phyloP scores from a whole-genome alignment of 2,329 filamentous ascomycete genomes.

The Colletotrichum sp. region DNA sequence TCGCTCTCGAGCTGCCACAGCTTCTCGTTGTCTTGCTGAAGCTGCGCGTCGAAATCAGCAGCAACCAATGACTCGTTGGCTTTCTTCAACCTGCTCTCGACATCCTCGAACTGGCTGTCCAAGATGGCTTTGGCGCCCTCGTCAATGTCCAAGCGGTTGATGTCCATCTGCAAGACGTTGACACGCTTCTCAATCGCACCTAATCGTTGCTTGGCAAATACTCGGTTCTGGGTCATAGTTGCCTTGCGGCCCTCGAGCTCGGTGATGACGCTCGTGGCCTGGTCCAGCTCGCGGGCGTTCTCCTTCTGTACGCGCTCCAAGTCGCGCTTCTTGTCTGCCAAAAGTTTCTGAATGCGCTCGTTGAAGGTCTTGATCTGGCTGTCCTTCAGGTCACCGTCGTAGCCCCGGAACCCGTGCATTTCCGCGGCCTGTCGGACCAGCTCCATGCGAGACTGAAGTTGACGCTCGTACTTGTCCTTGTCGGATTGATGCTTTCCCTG shows the following conservation, averaged over 20 bases:
- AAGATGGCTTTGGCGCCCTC: constrained; percentile 83
- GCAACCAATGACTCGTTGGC: constrained; percentile 67
- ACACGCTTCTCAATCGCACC: constrained; percentile 75
- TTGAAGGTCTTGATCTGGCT: constrained; percentile 77
- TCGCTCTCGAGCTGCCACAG: constrained; percentile 75
- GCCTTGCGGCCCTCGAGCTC: constrained; percentile 77
- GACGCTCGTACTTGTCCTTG: constrained; percentile 84
- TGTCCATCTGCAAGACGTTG: constrained; percentile 67
- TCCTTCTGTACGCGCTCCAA: constrained; percentile 78
- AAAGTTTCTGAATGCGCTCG: constrained; percentile 75
- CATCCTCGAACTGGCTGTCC: constrained; percentile 74
- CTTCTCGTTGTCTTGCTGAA: constrained; percentile 69
- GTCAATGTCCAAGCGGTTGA: constrained; percentile 79
- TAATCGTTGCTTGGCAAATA: constrained; percentile 76
- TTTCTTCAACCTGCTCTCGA: constrained; percentile 65
- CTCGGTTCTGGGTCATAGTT: constrained; percentile 74
- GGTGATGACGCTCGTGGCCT: constrained; percentile 74
- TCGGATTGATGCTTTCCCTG: constrained; percentile 84
- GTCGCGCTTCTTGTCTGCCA: constrained; percentile 78
- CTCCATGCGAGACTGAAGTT: constrained; percentile 72
- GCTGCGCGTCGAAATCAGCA: constrained; percentile 72
- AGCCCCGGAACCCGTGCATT: constrained; percentile 81
- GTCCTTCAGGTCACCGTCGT: constrained; percentile 79
- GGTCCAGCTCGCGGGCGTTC: constrained; percentile 74
- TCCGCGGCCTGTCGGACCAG: constrained; percentile 81